Conservation (phyloP, 2,329 filamentous ascomycete species). For the Ascochyta koolunga region DNA sequence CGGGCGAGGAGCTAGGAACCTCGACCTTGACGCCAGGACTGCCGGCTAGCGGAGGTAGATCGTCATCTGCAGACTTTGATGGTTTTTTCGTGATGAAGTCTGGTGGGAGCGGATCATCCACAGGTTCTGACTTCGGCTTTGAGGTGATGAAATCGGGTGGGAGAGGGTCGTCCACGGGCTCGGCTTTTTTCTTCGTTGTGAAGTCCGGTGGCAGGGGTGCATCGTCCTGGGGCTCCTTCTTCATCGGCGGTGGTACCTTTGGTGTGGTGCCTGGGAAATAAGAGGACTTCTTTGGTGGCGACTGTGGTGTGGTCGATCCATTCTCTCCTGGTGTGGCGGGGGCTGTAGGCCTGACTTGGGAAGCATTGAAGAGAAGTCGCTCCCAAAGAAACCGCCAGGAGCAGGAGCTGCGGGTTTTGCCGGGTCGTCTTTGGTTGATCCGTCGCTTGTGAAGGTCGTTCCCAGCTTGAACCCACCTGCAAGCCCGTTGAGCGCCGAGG, state of each 20-base stretch:
- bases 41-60: conserved; percentile 53
- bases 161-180: conserved; percentile 46
- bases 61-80: conserved; percentile 45
- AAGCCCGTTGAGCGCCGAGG: conserved; percentile 42
- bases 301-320: conserved; percentile 43
- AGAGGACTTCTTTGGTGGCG: conserved; percentile 33
- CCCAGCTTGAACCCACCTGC: conserved; percentile 67
- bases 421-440: conserved; percentile 64
- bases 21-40: conserved; percentile 55
- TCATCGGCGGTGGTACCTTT: conserved; percentile 41
- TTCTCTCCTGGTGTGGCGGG: conserved; percentile 50
- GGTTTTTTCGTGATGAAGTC: conserved; percentile 42
- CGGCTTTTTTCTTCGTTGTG: conserved; percentile 27
- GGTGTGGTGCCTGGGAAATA: conserved; percentile 35
- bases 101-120: conserved; percentile 49
- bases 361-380: conserved; percentile 65
- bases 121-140: conserved; percentile 37
- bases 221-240: conserved; percentile 39
- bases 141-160: conserved; percentile 44
- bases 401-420: conserved; percentile 55
- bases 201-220: conserved; percentile 48
- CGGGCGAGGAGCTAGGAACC: conserved; percentile 42
- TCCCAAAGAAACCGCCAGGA: conserved; percentile 65
- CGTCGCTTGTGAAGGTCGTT: conserved; percentile 71
- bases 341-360: conserved; percentile 47